Conservation (phyloP, 2,329 filamentous ascomycete genomes). For the Exutisphaerella laricina region DNA sequence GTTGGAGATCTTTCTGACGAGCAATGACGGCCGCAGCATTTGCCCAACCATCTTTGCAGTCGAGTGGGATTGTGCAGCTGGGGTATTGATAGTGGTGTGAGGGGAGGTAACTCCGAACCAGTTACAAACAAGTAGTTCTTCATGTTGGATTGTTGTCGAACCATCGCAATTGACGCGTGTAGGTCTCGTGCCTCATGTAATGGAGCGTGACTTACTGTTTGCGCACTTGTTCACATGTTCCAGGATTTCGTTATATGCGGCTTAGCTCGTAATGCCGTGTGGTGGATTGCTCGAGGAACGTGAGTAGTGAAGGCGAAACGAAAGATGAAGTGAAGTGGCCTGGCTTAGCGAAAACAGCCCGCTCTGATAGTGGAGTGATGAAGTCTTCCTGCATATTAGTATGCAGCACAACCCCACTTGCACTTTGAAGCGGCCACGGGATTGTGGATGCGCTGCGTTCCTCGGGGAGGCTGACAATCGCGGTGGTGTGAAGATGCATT, state of each 20-base stretch:
- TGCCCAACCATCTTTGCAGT: not conserved
- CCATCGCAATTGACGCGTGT: not conserved
- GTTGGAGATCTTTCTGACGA: conserved; percentile 1
- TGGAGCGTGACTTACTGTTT: not conserved
- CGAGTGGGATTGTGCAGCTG: not conserved
- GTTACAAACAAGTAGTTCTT: not conserved
- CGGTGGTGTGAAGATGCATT: not conserved
- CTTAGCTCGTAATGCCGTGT: not conserved
- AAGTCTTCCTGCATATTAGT: not conserved
- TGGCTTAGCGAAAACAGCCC: not conserved
- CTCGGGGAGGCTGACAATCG: not conserved
- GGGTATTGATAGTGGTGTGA: not conserved
- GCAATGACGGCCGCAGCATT: not conserved
- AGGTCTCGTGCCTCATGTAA: not conserved
- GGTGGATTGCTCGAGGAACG: too few species aligned
- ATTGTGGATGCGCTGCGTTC: not conserved
- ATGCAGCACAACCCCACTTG: conserved; percentile 2
- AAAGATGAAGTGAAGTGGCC: conserved; percentile 3
- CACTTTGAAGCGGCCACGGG: not conserved
- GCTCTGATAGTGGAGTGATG: not conserved
- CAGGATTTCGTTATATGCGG: not conserved
- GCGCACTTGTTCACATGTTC: conserved; percentile 5
- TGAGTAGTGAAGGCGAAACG: not conserved
- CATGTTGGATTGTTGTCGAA: not conserved
- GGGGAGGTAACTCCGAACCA: conserved; percentile 1